Conservation (phyloP, 257 asterid genomes). For the Echium plantagineum region DNA sequence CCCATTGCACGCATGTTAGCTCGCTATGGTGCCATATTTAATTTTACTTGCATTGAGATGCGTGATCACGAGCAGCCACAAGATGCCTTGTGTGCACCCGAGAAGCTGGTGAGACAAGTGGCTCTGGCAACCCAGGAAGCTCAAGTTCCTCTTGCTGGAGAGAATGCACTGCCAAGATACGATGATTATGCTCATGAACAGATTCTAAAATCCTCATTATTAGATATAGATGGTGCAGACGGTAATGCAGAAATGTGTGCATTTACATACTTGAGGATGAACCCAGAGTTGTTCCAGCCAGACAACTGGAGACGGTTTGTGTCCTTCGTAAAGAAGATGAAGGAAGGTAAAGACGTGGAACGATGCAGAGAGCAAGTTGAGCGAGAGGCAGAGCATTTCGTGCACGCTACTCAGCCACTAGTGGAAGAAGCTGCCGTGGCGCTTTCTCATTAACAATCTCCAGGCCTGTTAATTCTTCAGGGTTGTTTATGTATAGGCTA, state of each 20-base stretch:
- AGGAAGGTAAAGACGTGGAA: constrained; percentile 52
- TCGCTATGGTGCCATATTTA: constrained; percentile 70
- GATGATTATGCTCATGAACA: constrained; percentile 79
- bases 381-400: constrained; percentile 86
- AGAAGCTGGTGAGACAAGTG: constrained; percentile 79
- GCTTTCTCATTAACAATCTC: constrained; percentile 34
- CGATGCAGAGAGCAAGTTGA: constrained; percentile 70
- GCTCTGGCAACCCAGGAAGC: constrained; percentile 73
- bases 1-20: constrained; percentile 94
- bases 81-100: constrained; percentile 80
- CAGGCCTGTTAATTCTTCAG: background rate
- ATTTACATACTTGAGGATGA: constrained; percentile 88
- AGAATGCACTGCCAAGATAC: constrained; percentile 76
- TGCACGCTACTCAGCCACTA: constrained; percentile 65
- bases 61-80: constrained; percentile 93
- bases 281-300: constrained; percentile 66
- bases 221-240: constrained; percentile 29
- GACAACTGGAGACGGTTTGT: constrained; percentile 91
- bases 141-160: constrained; percentile 79
- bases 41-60: constrained; percentile 95
- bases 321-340: constrained; percentile 82
- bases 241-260: constrained; percentile 70
- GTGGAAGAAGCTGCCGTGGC: constrained; percentile 91
- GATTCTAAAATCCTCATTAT: constrained; percentile 44
- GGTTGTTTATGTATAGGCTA: background rate